Evolutionary conservation across 768 basidiomycete genomes (phyloP), one percentile per base, ranked within the genome.

Genomic region (Astraeus odoratus): DNA sequence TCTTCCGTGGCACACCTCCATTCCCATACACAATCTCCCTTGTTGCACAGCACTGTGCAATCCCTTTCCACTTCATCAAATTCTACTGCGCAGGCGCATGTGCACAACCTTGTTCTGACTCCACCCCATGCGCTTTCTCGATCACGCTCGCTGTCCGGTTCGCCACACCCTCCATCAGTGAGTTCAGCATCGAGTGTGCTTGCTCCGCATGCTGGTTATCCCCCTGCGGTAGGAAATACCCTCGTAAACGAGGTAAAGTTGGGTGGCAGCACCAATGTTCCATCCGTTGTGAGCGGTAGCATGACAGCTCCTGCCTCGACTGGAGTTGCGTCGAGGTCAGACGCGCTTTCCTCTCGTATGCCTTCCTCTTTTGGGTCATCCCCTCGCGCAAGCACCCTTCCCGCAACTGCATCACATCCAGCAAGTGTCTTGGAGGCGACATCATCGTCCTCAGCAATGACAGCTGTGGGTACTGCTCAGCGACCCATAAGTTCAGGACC

Each of bases 101-200:
- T 47, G 25, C 59, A 61, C 22, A 44, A 61, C 7, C 42, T 61
- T 9, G 40, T 29, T 19, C 49, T 52, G 3, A 40, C 56, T 9
- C 35, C 61, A 16, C 40, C 61, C 12, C 52, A 48, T 29, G 48
- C 61, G 6, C 42, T 61, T 12, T 61, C 60, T 1, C 57, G 46
- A 23, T 51, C 62, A 18, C 64, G 51, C 36, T 66, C 62, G 7
- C 51, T 64, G 23, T 47, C 55, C 9, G 59, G 55, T n/a, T 64
- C 62, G 18, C 62, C 62, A 13, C 57, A 48, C 34, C 33, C 39
- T 13, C 42, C 51, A 34, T 59, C 61, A 18, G 35, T 61, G 19
- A 61, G 51, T 24, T 47, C 46, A 19, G 46, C 55, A 2, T 54
- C 65, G 10, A 50, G 53, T 4, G 50, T 49, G 19, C 39, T 40